phyloP scores from a whole-genome alignment of 2,329 filamentous ascomycete genomes.

The Trichoderma pleuroti region DNA sequence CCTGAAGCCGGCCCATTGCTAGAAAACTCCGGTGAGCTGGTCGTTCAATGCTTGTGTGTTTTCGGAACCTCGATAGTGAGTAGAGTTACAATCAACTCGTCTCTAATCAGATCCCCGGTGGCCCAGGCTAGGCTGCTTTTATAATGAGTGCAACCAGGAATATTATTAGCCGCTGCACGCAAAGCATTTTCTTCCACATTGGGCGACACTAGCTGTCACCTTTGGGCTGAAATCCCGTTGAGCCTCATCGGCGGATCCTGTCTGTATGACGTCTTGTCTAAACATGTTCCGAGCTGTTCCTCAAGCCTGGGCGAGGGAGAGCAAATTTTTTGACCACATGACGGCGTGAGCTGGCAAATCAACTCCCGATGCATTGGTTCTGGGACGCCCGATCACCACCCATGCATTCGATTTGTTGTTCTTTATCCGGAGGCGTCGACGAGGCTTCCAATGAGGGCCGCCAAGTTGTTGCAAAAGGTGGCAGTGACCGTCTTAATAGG shows the following conservation, averaged over 20 bases:
- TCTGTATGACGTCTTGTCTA: neutral
- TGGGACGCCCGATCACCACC: too few species aligned
- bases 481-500: too few species aligned
- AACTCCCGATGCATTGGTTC: neutral
- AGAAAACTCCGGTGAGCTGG: neutral
- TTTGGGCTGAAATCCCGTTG: neutral
- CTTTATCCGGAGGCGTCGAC: neutral
- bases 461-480: too few species aligned
- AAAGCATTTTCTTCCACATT: neutral
- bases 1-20: constrained; percentile 5
- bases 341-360: neutral
- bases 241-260: neutral
- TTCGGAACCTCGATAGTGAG: neutral
- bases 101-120: neutral
- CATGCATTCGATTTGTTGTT: neutral
- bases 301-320: neutral
- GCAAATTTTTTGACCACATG: neutral
- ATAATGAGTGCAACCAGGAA: neutral
- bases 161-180: neutral
- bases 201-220: neutral
- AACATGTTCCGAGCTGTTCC: neutral
- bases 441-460: neutral
- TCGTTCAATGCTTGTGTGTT: neutral
- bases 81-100: neutral
- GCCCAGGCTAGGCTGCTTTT: neutral